A percentile compares a stretch with the other conserved stretches of the same genome.
Conservation (phyloP, 768 basidiomycete genomes). For the Panellus pusillus region DNA sequence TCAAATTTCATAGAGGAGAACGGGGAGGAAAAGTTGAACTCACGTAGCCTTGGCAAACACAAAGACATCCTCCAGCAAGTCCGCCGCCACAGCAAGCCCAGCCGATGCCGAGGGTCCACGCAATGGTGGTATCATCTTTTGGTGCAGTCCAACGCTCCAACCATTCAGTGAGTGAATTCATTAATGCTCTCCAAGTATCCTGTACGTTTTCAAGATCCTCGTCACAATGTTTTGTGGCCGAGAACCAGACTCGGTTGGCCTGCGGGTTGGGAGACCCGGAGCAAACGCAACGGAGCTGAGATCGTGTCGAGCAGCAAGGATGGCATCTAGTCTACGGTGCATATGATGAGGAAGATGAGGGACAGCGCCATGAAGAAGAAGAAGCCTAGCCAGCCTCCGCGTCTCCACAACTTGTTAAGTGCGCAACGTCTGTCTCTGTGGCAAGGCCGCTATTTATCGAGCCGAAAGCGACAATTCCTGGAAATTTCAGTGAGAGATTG, state of each 20-base stretch:
- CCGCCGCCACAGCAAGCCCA: constrained; percentile 95
- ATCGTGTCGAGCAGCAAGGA: constrained; percentile 71
- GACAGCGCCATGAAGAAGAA: constrained; percentile 79
- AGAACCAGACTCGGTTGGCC: constrained; percentile 4
- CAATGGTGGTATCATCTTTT: constrained; percentile 81
- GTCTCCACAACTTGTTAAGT: constrained; percentile 84
- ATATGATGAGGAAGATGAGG: constrained; percentile 64
- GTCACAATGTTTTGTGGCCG: constrained; percentile 7
- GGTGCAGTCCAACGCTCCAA: constrained; percentile 76
- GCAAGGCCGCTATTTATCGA: constrained; percentile 81
- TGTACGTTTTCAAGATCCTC: constrained; percentile 31
- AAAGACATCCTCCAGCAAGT: constrained; percentile 82
- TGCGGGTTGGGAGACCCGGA: constrained; percentile 32
- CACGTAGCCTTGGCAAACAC: constrained; percentile 79
- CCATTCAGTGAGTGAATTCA: constrained; percentile 56
- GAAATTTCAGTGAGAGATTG: no score
- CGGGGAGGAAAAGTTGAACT: constrained; percentile 25
- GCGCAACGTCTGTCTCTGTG: constrained; percentile 68
- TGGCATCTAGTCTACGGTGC: constrained; percentile 70
- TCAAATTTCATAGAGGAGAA: constrained; percentile 7
- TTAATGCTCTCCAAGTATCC: constrained; percentile 43
- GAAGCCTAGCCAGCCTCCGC: constrained; percentile 87
- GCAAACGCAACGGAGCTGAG: constrained; percentile 59
- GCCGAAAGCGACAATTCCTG: constrained; percentile 86
- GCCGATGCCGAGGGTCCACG: constrained; percentile 89